Evolutionary conservation across 176 grass and related monocot species (phyloP).

Genomic region (Carex scoparia): DNA sequence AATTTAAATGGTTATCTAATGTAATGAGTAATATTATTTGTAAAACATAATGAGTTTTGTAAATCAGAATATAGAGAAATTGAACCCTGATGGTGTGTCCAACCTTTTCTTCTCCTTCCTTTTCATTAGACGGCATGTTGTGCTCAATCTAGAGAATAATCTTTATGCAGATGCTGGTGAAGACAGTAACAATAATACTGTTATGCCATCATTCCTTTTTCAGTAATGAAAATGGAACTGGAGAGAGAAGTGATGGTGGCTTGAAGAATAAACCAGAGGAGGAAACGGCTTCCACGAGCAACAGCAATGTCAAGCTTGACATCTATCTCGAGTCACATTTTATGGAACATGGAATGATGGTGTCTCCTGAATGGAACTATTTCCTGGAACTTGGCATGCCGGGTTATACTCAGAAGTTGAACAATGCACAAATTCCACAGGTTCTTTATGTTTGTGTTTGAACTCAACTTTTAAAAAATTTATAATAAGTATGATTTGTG

Average conservation of each 20-base stretch:
- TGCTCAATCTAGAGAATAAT: not conserved
- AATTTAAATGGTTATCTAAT: no score
- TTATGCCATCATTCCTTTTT: not conserved
- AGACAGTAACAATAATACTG: not conserved
- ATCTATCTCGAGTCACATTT: not conserved
- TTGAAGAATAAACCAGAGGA: not conserved
- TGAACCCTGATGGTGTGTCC: no score
- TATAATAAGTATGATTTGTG: no score
- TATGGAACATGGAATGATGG: not conserved
- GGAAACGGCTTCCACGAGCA: not conserved
- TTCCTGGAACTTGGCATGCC: not conserved
- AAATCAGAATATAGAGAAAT: no score
- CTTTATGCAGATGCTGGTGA: not conserved
- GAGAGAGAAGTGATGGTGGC: not conserved
- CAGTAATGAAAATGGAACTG: not conserved
- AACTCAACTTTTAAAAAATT: no score
- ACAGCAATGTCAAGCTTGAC: no score
- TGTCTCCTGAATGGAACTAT: not conserved
- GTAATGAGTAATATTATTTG: no score
- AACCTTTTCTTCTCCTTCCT: no score
- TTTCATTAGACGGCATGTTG: no score
- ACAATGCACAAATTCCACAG: not conserved
- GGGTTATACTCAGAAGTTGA: not conserved
- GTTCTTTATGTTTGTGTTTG: no score
- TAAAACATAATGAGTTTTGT: no score